These are phyloP conservation scores for Dactylonectria estremocensis DNA, from an alignment of 2,329 filamentous ascomycete species.

Conservation along the genomic window DNA sequence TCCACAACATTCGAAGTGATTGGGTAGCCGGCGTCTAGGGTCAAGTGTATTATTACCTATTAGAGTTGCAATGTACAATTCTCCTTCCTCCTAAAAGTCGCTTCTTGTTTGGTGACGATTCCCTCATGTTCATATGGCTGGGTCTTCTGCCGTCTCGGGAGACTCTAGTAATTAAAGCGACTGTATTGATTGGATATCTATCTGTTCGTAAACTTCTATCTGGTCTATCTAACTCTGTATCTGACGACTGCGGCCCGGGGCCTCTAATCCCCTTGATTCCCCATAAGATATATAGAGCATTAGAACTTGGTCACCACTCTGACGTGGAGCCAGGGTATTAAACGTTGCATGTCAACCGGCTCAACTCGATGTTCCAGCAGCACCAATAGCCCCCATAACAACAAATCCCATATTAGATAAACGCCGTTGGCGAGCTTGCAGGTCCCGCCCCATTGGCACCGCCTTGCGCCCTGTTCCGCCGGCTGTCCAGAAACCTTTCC, in stretches of 20 bases:
- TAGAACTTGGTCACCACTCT: neutral
- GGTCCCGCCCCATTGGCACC: constrained; percentile 45
- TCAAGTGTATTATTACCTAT: constrained; percentile 24
- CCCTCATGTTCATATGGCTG: neutral
- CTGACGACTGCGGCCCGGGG: neutral
- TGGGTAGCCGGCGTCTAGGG: constrained; percentile 26
- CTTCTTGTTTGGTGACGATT: neutral
- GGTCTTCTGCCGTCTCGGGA: neutral
- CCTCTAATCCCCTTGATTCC: neutral
- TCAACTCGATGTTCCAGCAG: neutral
- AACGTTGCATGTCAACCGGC: neutral
- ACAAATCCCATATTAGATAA: constrained; percentile 45
- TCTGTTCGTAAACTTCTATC: constrained; percentile 18
- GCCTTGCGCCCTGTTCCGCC: constrained; percentile 59
- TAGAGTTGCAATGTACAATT: constrained; percentile 30
- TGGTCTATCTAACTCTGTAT: neutral
- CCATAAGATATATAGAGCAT: constrained; percentile 2
- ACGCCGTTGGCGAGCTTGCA: constrained; percentile 50
- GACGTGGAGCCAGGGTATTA: neutral
- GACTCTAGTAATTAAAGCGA: neutral
- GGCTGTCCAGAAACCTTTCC: constrained; percentile 67
- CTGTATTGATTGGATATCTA: neutral
- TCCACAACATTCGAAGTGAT: constrained; percentile 38
- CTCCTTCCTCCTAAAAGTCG: neutral
- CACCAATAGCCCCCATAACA: neutral